phyloP scores from a whole-genome alignment of 2,329 filamentous ascomycete species.

The Pseudocercospora crystallina region DNA sequence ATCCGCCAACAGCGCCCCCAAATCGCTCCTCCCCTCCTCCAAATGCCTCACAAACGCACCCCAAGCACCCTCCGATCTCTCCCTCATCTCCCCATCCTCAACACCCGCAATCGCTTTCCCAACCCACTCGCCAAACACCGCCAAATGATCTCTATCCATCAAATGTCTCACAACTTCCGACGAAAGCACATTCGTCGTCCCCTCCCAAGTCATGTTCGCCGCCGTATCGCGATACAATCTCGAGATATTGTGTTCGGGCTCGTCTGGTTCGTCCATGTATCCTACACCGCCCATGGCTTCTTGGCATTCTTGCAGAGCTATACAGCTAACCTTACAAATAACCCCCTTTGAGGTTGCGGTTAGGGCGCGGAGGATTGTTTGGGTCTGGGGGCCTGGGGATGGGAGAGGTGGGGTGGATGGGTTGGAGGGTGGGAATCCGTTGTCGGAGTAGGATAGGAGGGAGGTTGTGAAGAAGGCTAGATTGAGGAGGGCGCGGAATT shows the following conservation, averaged over 20 bases:
- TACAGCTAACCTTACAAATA: slow-evolving; percentile 17
- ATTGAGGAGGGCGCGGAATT: slow-evolving; percentile 15
- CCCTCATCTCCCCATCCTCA: background rate
- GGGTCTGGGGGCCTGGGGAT: slow-evolving; percentile 9
- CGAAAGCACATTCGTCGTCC: slow-evolving; percentile 67
- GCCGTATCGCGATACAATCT: slow-evolving; percentile 64
- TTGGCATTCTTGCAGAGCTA: slow-evolving; percentile 20
- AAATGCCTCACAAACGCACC: background rate
- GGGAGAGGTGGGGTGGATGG: slow-evolving; percentile 7
- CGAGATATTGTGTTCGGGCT: slow-evolving; percentile 65
- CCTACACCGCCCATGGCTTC: slow-evolving; percentile 61
- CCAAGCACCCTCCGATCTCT: background rate
- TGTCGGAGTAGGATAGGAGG: slow-evolving; percentile 21
- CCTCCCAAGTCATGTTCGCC: slow-evolving; percentile 69
- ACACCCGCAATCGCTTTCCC: background rate
- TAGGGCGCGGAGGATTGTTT: slow-evolving; percentile 19
- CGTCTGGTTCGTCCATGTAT: slow-evolving; percentile 59
- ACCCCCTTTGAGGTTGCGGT: slow-evolving; percentile 21
- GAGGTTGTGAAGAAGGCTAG: slow-evolving; percentile 22
- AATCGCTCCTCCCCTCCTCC: background rate
- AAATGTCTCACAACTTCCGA: slow-evolving; percentile 1
- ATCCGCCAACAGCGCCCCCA: background rate
- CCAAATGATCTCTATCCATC: slow-evolving; percentile 2
- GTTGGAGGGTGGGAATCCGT: slow-evolving; percentile 9
- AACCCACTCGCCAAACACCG: background rate